These are phyloP conservation scores for Crinitomyces ghanaensis DNA, from an alignment of 805 yeast species.

Conservation along the genomic window DNA sequence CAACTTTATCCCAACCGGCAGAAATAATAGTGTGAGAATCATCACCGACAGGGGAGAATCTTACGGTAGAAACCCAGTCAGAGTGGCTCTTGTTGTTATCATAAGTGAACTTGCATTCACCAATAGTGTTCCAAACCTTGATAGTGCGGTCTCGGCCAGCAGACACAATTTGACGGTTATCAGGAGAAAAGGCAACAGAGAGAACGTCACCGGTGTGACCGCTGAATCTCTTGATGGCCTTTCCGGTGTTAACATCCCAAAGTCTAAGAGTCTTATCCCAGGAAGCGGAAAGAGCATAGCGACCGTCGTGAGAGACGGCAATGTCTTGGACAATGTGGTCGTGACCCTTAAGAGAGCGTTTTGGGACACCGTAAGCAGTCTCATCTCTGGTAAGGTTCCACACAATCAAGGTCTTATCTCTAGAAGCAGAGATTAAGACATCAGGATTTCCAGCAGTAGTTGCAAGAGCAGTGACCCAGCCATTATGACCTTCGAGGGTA, in stretches of 20 bases:
- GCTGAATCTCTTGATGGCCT: slow-evolving; percentile 84
- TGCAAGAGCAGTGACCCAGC: slow-evolving; percentile 98
- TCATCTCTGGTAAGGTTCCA: slow-evolving; percentile 97
- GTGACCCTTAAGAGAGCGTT: slow-evolving; percentile 96
- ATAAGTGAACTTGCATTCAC: slow-evolving; percentile 91
- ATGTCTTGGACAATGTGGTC: slow-evolving; percentile 98
- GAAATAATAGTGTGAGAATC: slow-evolving; percentile 70
- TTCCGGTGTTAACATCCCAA: slow-evolving; percentile 95
- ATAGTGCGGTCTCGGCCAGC: slow-evolving; percentile 99
- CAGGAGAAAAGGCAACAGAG: slow-evolving; percentile 91
- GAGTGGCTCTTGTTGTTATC: slow-evolving; percentile 61
- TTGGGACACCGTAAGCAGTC: slow-evolving; percentile 95
- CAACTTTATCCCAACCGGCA: slow-evolving; percentile 98
- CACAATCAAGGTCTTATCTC: slow-evolving; percentile 97
- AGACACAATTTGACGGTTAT: slow-evolving; percentile 96
- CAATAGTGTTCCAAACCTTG: slow-evolving; percentile 98
- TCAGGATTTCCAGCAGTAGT: slow-evolving; percentile 98
- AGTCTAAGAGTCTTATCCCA: slow-evolving; percentile 99
- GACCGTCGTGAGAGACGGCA: slow-evolving; percentile 95
- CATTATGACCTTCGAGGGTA: slow-evolving; percentile 91
- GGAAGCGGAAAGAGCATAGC: slow-evolving; percentile 95
- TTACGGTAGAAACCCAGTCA: slow-evolving; percentile 98
- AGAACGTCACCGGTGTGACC: slow-evolving; percentile 98
- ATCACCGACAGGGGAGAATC: slow-evolving; percentile 76
- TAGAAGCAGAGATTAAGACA: slow-evolving; percentile 92